Percentiles rank a stretch among this genome's conserved stretches.
Conservation (phyloP, 768 basidiomycete genomes). For the Zangia roseola region DNA sequence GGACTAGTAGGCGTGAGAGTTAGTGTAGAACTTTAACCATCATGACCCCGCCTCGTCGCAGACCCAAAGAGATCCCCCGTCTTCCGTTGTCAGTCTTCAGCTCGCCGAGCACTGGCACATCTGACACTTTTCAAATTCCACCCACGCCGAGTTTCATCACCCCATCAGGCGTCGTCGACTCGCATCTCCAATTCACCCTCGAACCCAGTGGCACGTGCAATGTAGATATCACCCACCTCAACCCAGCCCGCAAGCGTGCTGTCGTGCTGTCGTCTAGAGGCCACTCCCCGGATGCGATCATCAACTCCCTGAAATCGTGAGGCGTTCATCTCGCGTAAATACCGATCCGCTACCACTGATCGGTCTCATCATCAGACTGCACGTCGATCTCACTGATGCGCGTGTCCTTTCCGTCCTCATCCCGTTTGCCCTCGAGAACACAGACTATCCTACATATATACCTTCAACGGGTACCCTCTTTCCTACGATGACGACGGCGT, state of each 20-base stretch:
- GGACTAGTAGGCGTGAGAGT: constrained; percentile 5
- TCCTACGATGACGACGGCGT: constrained; percentile 52
- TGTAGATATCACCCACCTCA: constrained; percentile 42
- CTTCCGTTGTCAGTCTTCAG: constrained; percentile 77
- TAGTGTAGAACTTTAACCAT: not conserved
- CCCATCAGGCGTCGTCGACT: constrained; percentile 65
- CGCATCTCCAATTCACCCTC: constrained; percentile 52
- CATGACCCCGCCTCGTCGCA: constrained; percentile 49
- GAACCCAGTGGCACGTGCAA: constrained; percentile 20
- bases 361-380: constrained; percentile 15
- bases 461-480: constrained; percentile 8
- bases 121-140: constrained; percentile 65
- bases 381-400: constrained; percentile 17
- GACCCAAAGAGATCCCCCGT: constrained; percentile 63
- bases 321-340: constrained; percentile 1
- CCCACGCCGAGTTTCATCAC: constrained; percentile 66
- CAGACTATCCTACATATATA: constrained; percentile 40
- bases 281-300: constrained; percentile 35
- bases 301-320: constrained; percentile 44
- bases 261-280: constrained; percentile 55
- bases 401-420: constrained; percentile 57
- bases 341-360: too few relatives aligned
- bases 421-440: constrained; percentile 58
- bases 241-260: constrained; percentile 50
- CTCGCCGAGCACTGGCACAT: constrained; percentile 64